A percentile compares a stretch with the other conserved stretches of the same genome.
These are phyloP conservation scores for Penicillium bovifimosum DNA, from an alignment of 495 filamentous ascomycete species.

Conservation along the genomic window DNA sequence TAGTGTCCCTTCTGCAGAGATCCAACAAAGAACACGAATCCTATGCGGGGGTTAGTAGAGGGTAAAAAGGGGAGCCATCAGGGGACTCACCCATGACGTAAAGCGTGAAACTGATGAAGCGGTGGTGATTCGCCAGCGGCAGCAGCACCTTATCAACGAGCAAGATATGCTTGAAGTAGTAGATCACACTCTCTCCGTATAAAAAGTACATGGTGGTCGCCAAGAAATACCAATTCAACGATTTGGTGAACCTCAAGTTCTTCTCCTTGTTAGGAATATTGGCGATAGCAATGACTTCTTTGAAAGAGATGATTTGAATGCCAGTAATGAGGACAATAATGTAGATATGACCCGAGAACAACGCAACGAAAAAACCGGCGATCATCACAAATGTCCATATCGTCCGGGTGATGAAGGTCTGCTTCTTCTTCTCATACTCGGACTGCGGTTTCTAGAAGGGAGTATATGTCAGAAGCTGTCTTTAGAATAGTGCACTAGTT, in stretches of 20 bases:
- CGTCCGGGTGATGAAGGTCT: constrained; percentile 93
- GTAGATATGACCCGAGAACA: constrained; percentile 96
- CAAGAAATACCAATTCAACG: constrained; percentile 97
- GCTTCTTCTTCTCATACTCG: constrained; percentile 98
- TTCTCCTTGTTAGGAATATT: constrained; percentile 88
- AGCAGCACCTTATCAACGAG: constrained; percentile 89
- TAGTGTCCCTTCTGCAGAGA: constrained; percentile 96
- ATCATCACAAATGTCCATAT: constrained; percentile 99
- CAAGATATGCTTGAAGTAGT: constrained; percentile 98
- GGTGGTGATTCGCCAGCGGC: constrained; percentile 93
- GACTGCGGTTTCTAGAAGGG: constrained; percentile 43
- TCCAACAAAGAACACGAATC: constrained; percentile 97
- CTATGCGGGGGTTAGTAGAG: constrained; percentile 37
- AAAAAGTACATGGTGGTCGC: constrained; percentile 99
- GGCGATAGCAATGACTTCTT: constrained; percentile 97
- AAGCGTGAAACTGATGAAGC: constrained; percentile 97
- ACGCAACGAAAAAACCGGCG: constrained; percentile 76
- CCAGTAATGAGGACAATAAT: constrained; percentile 87
- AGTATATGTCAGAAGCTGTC: constrained; percentile 7
- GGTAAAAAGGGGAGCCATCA: background rate
- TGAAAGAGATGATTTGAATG: constrained; percentile 95
- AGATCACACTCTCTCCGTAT: constrained; percentile 97
- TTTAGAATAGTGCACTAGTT: background rate
- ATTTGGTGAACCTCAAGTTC: constrained; percentile 89
- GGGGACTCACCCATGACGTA: constrained; percentile 80